These are phyloP conservation scores for Gossypium rotundifolium DNA, from an alignment of 345 rosid genomes.

Conservation along the genomic window DNA sequence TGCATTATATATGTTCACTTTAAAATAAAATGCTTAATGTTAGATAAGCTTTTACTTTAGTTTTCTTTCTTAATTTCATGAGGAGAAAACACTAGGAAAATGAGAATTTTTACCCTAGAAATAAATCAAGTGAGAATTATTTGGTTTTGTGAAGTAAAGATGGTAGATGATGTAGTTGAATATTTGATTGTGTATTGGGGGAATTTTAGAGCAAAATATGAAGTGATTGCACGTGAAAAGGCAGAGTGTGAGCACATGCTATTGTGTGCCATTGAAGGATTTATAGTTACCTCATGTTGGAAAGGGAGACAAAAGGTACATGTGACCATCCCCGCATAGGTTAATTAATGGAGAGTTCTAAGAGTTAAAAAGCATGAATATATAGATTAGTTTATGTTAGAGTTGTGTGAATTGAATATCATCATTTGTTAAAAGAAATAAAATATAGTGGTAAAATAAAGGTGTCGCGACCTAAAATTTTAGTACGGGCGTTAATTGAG, in stretches of 20 bases:
- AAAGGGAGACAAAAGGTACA: slow-evolving; percentile 27
- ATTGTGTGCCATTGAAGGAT: slow-evolving; percentile 28
- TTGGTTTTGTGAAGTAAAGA: not conserved
- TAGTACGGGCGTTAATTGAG: no score
- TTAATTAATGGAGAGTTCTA: slow-evolving; percentile 11
- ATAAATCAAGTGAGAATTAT: not conserved
- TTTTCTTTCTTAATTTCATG: no score
- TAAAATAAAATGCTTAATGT: no score
- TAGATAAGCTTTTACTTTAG: no score
- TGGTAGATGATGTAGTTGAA: not conserved
- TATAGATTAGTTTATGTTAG: no score
- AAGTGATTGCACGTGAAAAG: slow-evolving; percentile 14
- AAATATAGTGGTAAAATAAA: no score
- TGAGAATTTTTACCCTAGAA: not conserved
- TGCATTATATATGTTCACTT: no score
- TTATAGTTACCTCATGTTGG: slow-evolving; percentile 15
- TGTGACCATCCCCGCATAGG: slow-evolving; percentile 18
- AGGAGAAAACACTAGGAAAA: no score
- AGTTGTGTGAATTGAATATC: no score
- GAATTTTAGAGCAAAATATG: not conserved
- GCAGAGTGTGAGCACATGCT: slow-evolving; percentile 21
- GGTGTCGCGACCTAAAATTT: no score
- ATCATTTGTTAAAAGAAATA: no score
- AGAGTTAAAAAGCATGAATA: not conserved
- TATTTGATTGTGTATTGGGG: slow-evolving; percentile 8